These are phyloP conservation scores for Pascua sp. DNA, from an alignment of 1,284 basidiomycete genomes.

Conservation along the genomic window DNA sequence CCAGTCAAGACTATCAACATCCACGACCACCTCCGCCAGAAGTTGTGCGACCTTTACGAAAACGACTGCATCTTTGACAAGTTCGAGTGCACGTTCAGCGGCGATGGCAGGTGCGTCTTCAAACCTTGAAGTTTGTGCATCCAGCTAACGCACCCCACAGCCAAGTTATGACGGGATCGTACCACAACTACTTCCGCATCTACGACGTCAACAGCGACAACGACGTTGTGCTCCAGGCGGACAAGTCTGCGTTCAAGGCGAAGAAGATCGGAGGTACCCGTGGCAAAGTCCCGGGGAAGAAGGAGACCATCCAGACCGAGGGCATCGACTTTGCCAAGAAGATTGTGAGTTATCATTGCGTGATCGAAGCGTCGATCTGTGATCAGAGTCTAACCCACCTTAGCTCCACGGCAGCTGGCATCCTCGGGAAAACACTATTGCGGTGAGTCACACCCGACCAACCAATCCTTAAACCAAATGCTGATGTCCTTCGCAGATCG, in stretches of 20 bases:
- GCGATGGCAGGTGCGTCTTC: slow-evolving; percentile 78
- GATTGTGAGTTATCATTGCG: slow-evolving; percentile 58
- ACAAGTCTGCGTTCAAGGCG: slow-evolving; percentile 99
- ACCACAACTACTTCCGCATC: slow-evolving; percentile 99
- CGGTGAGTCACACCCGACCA: slow-evolving; percentile 57
- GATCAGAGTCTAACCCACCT: slow-evolving; percentile 10
- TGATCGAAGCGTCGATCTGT: neutral
- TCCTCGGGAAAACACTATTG: slow-evolving; percentile 94
- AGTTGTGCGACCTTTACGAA: slow-evolving; percentile 98
- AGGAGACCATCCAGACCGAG: slow-evolving; percentile 84
- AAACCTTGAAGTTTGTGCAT: neutral
- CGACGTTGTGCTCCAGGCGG: slow-evolving; percentile 93
- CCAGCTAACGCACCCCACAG: slow-evolving; percentile 51
- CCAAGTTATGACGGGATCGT: slow-evolving; percentile 92
- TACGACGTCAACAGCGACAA: slow-evolving; percentile 88
- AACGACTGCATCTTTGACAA: slow-evolving; percentile 99
- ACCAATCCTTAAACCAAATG: slow-evolving; percentile 4
- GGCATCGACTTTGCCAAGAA: slow-evolving; percentile 99
- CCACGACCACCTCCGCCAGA: slow-evolving; percentile 94
- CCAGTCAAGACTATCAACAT: slow-evolving; percentile 98
- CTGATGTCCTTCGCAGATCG: slow-evolving; percentile 61
- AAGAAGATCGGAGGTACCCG: slow-evolving; percentile 90
- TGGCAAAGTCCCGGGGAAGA: slow-evolving; percentile 68
- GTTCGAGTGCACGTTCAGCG: slow-evolving; percentile 95
- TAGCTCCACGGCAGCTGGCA: slow-evolving; percentile 90